phyloP scores from a whole-genome alignment of 306 rosid genomes.

The Abrus pulchellus region DNA sequence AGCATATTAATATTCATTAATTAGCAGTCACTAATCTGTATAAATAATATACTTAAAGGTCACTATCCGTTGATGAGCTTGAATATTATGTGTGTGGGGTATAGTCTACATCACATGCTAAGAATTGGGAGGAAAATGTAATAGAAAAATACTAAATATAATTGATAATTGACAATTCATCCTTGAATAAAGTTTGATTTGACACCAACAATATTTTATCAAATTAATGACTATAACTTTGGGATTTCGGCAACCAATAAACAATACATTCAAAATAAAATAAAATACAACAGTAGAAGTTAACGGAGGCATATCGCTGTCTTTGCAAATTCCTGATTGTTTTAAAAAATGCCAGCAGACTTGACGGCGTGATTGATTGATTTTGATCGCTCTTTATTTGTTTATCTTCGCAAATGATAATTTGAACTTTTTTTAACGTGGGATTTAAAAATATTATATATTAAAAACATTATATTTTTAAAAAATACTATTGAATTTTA shows the following conservation, averaged over 20 bases:
- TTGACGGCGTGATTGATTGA: neutral
- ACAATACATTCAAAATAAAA: neutral
- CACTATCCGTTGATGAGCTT: neutral
- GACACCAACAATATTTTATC: neutral
- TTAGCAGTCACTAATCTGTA: neutral
- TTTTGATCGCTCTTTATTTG: neutral
- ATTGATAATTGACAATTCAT: neutral
- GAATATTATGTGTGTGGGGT: neutral
- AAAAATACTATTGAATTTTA: too few species aligned
- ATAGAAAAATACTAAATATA: neutral
- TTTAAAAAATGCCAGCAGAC: neutral
- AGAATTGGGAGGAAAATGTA: neutral
- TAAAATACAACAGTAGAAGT: neutral
- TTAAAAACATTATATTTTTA: too few species aligned
- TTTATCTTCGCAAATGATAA: neutral
- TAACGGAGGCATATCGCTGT: neutral
- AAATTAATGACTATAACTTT: neutral
- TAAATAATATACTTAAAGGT: neutral
- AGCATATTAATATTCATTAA: neutral
- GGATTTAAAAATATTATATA: too few species aligned
- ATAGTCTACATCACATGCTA: neutral
- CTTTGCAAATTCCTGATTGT: neutral
- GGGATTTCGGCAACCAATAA: neutral
- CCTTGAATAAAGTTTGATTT: slow-evolving; percentile 28
- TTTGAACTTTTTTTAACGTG: too few species aligned